Base-by-base conservation (phyloP, 192 early-diverging fungal genomes). In the Mortierella alpina region DNA sequence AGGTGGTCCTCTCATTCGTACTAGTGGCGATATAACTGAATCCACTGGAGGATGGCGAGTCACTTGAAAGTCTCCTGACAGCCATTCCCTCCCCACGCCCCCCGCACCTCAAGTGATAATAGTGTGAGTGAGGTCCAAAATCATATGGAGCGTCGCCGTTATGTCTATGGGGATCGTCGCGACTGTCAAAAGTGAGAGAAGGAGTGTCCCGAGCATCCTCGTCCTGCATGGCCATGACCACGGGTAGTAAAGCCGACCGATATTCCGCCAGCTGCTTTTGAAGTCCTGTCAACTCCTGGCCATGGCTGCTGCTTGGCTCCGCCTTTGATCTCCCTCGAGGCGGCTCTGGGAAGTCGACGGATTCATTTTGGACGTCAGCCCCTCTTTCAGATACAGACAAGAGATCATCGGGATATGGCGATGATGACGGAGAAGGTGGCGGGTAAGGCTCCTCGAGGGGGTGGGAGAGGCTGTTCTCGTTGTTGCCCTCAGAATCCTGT, bases 241-340 rank as follows among this genome's bases (percentile, higher is more conserved):
- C 23, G 17, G 77, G 77, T 14, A 80, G 68, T 13, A 80, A 51
- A 20, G 70, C 70, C 7, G 77, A 71, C 0, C 61, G 69, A 23
- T 80, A 46, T 20, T 80, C 70, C 6, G 77, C 77, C 44, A 80
- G 53, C 45, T 80, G 77, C 39, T 58, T 67, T 18, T 72, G 77
- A 13, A 80, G 70, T 41, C 77, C 77, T 20, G 77, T 80, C 12
- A 80, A 52, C 18, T 56, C 58, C 17, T 60, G 17, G 11, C 51
- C 23, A 10, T 12, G 15, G 39, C 12, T 13, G 49, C 14, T n/a
- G 23, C 31, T 31, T 31, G 46, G 22, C 31, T 31, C 31, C 60
- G 11, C 31, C 10, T 48, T 14, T 2, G 22, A 49, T 7, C 45
- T 45, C 14, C 41, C 58, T 15, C 31, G 31, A 31, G 31, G 31